Evolutionary conservation across 306 rosid genomes (phyloP), one percentile per base, ranked within the genome.

Genomic region (Vigna nakashimae): DNA sequence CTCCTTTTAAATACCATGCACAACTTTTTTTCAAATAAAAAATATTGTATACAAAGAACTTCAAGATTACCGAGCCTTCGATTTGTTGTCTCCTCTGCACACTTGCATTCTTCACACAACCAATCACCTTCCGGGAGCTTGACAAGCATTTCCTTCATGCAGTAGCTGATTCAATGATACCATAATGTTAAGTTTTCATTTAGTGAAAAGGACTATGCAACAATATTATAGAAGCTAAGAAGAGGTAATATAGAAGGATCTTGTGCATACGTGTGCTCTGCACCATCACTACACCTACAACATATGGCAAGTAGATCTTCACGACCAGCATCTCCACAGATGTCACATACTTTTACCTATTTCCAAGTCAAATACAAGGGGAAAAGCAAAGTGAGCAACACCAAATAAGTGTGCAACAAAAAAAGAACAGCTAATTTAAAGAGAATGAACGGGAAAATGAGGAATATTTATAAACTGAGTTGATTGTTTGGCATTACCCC

Each of bases 311-410:
- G 98, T 79, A 77, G 59, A 69, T 92, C 90, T 72, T 92, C 97
- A 18, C 94, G 96, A 66, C 98, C 98, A 62, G 98, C 89, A 80
- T 94, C 98, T 74, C 98, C 98, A 77, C 98, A 94, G 66, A 92
- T 94, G 88, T 94, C 98, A 82, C 98, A 94, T 38, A 94, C 96
- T 76, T 94, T 92, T 46, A 92, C 90, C 98, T 94, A 89, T 83
- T 78, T 81, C 71, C 38, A 79, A 52, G 77, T 69, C 67, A 74
- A 73, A 34, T 40, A 70, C 46, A 50, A 77, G 24, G 11, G 38
- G n/a, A 36, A 12, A 38, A 40, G 43, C 5, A 10, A 7, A 26
- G 22, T 72, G 48, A 68, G 84, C 56, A 79, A 77, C 53, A 5
- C 11, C 49, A 64, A 66, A 57, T 22, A 80, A 80, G 20, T 82